Conservation (phyloP, 495 filamentous ascomycete genomes). For the Cudoniella acicularis region DNA sequence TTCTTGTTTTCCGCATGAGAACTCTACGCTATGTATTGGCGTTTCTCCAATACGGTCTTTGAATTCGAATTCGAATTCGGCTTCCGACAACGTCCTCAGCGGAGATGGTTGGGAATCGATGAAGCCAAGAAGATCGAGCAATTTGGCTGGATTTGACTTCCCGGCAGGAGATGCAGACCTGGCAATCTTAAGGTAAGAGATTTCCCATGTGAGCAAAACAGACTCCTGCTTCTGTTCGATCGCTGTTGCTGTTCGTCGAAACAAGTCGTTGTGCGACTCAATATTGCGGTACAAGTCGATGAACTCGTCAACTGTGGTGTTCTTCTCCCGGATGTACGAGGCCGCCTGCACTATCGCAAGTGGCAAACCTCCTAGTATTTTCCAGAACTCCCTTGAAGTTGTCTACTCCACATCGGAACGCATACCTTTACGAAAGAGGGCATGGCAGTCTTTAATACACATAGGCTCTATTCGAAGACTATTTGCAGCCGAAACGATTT, state of each 20-base stretch:
- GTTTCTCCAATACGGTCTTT: background rate
- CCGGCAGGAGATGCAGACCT: background rate
- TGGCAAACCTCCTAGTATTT: background rate
- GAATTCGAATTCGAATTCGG: background rate
- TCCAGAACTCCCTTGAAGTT: background rate
- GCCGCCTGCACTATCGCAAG: background rate
- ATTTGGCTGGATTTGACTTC: background rate
- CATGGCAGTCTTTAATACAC: background rate
- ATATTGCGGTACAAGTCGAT: background rate
- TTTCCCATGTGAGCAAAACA: background rate
- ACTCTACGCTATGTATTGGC: background rate
- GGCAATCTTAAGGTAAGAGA: background rate
- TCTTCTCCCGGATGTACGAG: background rate
- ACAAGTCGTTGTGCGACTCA: background rate
- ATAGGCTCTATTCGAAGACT: background rate
- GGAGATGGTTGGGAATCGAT: background rate
- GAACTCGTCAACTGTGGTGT: background rate
- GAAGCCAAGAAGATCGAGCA: conserved; percentile 3
- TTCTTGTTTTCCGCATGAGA: background rate
- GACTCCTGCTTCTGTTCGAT: background rate
- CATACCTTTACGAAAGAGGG: background rate
- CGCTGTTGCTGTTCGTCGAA: background rate
- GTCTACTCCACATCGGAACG: background rate
- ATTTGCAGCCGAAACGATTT: background rate
- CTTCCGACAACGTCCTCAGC: background rate